These are phyloP conservation scores for Pseudogymnoascus sp. DNA, from an alignment of 2,329 filamentous ascomycete genomes.

Conservation along the genomic window DNA sequence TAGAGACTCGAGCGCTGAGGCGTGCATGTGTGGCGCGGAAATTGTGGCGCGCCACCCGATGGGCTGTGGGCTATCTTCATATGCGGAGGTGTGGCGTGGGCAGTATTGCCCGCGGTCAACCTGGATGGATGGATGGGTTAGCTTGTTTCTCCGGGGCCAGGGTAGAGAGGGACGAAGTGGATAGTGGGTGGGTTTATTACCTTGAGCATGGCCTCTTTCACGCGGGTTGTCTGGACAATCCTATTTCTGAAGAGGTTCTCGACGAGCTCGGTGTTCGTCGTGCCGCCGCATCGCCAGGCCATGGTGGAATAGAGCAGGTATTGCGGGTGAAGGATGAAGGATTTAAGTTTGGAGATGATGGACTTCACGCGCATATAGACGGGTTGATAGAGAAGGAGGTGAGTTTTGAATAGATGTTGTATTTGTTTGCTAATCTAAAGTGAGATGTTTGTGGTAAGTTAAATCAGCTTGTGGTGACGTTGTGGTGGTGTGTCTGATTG, in stretches of 20 bases:
- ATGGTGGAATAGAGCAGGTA: conserved; percentile 40
- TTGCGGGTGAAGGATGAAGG: not conserved
- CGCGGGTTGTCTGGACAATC: conserved; percentile 62
- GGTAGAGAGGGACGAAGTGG: not conserved
- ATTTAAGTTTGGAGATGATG: not conserved
- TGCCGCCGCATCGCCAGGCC: conserved; percentile 83
- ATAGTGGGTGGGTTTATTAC: conserved; percentile 33
- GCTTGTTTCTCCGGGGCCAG: not conserved
- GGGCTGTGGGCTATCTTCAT: conserved; percentile 61
- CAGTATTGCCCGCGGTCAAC: conserved; percentile 86
- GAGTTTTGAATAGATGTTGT: not conserved
- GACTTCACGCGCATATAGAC: not conserved
- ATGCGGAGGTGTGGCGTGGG: conserved; percentile 58
- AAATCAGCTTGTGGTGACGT: not conserved
- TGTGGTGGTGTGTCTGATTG: not conserved
- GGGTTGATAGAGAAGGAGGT: not conserved
- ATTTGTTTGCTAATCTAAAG: conserved; percentile 1
- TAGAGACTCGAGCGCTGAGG: conserved; percentile 53
- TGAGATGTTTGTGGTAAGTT: not conserved
- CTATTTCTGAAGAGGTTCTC: conserved; percentile 64
- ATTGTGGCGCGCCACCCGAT: conserved; percentile 63
- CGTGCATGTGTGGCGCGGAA: conserved; percentile 66
- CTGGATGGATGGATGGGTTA: conserved; percentile 32
- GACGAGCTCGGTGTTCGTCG: conserved; percentile 64
- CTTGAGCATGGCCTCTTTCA: conserved; percentile 71